Evolutionary conservation across 257 asterid genomes (phyloP).

Genomic region (Solanum virginianum): DNA sequence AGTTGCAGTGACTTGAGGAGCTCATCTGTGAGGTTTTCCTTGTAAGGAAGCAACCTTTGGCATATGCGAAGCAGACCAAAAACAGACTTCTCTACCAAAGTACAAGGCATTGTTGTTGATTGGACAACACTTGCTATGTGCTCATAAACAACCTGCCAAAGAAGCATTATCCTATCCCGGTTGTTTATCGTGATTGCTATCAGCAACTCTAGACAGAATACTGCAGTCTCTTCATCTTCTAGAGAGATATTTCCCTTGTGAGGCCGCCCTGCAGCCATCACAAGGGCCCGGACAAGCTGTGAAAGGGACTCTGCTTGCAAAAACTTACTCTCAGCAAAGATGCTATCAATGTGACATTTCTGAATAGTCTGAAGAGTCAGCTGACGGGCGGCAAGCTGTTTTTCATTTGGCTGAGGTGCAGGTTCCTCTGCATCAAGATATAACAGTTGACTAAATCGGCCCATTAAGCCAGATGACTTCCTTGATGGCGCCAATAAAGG

Average conservation of each 20-base stretch:
- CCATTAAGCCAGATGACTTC: slow-evolving; percentile 74
- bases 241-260: slow-evolving; percentile 33
- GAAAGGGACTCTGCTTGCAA: slow-evolving; percentile 75
- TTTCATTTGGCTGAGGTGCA: slow-evolving; percentile 64
- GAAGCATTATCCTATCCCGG: slow-evolving; percentile 81
- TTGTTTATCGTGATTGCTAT: slow-evolving; percentile 70
- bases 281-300: slow-evolving; percentile 77
- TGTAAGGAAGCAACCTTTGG: slow-evolving; percentile 88
- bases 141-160: slow-evolving; percentile 81
- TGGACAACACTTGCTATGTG: slow-evolving; percentile 73
- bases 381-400: slow-evolving; percentile 74
- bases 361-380: slow-evolving; percentile 61
- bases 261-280: slow-evolving; percentile 51
- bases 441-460: slow-evolving; percentile 72
- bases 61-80: slow-evolving; percentile 89
- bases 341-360: slow-evolving; percentile 67
- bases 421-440: slow-evolving; percentile 82
- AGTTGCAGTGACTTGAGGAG: slow-evolving; percentile 85
- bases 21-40: slow-evolving; percentile 80
- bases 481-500: slow-evolving; percentile 39
- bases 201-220: slow-evolving; percentile 76
- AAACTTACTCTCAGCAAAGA: slow-evolving; percentile 86
- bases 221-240: slow-evolving; percentile 65
- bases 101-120: slow-evolving; percentile 72
- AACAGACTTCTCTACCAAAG: slow-evolving; percentile 88